Conservation (phyloP, 306 rosid species). For the Glycine tomentella region DNA sequence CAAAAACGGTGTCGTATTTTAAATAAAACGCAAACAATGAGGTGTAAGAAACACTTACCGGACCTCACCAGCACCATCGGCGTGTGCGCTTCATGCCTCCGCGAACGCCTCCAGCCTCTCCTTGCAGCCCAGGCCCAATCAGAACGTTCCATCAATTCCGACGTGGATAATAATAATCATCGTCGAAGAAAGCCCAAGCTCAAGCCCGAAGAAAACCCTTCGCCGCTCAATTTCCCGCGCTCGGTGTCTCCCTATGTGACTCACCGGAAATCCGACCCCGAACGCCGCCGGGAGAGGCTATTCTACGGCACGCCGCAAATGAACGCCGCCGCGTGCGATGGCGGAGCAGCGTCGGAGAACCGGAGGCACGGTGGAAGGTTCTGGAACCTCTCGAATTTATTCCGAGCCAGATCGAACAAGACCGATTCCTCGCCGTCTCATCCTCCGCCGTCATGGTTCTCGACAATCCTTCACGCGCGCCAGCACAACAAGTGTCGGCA, state of each 20-base stretch:
- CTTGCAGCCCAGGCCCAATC: slow-evolving; percentile 63
- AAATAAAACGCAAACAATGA: slow-evolving; percentile 51
- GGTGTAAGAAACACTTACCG: slow-evolving; percentile 76
- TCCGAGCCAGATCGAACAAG: slow-evolving; percentile 59
- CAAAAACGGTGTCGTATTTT: slow-evolving; percentile 35
- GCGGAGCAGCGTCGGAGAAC: slow-evolving; percentile 47
- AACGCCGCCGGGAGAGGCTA: slow-evolving; percentile 42
- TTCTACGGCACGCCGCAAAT: slow-evolving; percentile 74
- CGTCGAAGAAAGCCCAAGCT: slow-evolving; percentile 32
- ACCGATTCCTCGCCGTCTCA: slow-evolving; percentile 32
- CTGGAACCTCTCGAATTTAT: slow-evolving; percentile 56
- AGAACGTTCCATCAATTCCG: neutral
- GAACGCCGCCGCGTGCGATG: slow-evolving; percentile 24
- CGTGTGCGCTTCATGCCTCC: slow-evolving; percentile 89
- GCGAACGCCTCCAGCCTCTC: slow-evolving; percentile 68
- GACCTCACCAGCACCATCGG: slow-evolving; percentile 79
- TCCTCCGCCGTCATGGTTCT: slow-evolving; percentile 57
- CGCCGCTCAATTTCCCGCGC: slow-evolving; percentile 63
- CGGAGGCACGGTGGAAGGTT: slow-evolving; percentile 58
- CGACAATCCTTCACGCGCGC: slow-evolving; percentile 52
- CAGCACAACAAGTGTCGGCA: neutral
- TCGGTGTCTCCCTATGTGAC: slow-evolving; percentile 78
- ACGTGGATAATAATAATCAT: neutral
- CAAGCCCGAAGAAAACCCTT: slow-evolving; percentile 36
- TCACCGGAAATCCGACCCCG: slow-evolving; percentile 63